A percentile compares a stretch with the other conserved stretches of the same genome.
Evolutionary conservation across 352 stramenopile species (phyloP).

Genomic region (Phytophthora quininea): DNA sequence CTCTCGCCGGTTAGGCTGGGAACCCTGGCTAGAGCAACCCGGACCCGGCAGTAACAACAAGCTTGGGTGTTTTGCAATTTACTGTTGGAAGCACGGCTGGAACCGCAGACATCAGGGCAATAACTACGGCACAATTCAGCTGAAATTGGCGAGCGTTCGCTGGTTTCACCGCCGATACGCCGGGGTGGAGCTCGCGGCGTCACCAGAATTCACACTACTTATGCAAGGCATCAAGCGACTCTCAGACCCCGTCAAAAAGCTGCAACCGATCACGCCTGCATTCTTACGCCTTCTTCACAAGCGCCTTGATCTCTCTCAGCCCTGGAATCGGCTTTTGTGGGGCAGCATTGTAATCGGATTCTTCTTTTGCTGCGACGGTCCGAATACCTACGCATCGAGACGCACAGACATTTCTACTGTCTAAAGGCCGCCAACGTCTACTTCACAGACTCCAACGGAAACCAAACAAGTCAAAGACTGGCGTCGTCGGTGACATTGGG

Average conservation of each 20-base stretch:
- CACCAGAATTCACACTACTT: conserved; percentile 8
- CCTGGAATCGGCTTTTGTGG: conserved; percentile 26
- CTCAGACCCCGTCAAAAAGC: conserved; percentile 16
- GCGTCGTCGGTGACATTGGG: conserved; percentile 13
- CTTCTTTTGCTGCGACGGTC: conserved; percentile 27
- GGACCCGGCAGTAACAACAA: not conserved
- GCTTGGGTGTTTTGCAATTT: conserved; percentile 1
- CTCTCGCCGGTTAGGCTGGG: not conserved
- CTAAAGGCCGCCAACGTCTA: conserved; percentile 4
- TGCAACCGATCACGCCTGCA: conserved; percentile 20
- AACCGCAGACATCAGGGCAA: conserved; percentile 13
- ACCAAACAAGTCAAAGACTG: not conserved
- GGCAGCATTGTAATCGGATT: conserved; percentile 24
- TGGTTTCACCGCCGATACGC: conserved; percentile 25
- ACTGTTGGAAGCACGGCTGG: conserved; percentile 10
- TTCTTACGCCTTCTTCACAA: conserved; percentile 14
- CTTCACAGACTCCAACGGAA: not conserved
- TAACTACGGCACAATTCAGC: conserved; percentile 15
- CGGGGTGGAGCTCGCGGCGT: conserved; percentile 1
- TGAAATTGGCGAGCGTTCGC: conserved; percentile 17
- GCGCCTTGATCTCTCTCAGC: not conserved
- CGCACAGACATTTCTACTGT: conserved; percentile 13
- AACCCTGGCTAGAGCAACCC: not conserved
- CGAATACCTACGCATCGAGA: conserved; percentile 18
- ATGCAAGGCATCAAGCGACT: conserved; percentile 23